Base-by-base conservation (phyloP, 2,329 filamentous ascomycete species). In the Colletotrichum sp. region DNA sequence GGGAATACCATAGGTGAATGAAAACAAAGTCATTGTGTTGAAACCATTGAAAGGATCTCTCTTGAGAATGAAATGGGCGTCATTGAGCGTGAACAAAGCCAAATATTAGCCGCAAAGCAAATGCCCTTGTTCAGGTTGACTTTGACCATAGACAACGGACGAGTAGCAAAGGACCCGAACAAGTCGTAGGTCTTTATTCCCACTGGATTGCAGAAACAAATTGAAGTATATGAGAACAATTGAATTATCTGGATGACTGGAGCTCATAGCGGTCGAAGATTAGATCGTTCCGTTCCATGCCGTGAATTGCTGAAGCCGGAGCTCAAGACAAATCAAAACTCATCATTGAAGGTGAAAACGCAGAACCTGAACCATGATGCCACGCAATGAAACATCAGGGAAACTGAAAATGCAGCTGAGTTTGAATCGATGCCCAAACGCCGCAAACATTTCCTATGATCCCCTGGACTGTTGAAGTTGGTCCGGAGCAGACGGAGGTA, bases 151-250 rank as follows among this genome's bases (percentile, higher is more conserved):
- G 10, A 52, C n/a, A 52, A 21, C 0, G n/a, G n/a, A 10, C 1
- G 10, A 21, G 12, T 24, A 52, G 43, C 43, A 21, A 52, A 52
- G 6, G 0, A 0, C 5, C 4, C n/a, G 6, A 3, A 52, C 10
- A 52, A 21, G n/a, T 48, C 6, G 0, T 48, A 1, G 0, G 0
- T 48, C 1, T 21, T 48, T 21, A 1, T 13, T 0, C 9, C 13
- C 43, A 7, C 6, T 4, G 2, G 3, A 8, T 48, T 48, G 10
- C 13, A 12, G 1, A 21, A 6, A 1, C 13, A 3, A 12, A 1
- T 48, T 2, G 13, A 0, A 48, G 1, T 1, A 12, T 12, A 10
- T 1, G 18, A 0, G 1, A n/a, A 12, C 0, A 21, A 0, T 48
- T 12, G 0, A 4, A 12, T 21, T 48, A n/a, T 48, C 2, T 0